These are phyloP conservation scores for Neurospora sp. DNA, from an alignment of 495 filamentous ascomycete genomes.

Conservation along the genomic window DNA sequence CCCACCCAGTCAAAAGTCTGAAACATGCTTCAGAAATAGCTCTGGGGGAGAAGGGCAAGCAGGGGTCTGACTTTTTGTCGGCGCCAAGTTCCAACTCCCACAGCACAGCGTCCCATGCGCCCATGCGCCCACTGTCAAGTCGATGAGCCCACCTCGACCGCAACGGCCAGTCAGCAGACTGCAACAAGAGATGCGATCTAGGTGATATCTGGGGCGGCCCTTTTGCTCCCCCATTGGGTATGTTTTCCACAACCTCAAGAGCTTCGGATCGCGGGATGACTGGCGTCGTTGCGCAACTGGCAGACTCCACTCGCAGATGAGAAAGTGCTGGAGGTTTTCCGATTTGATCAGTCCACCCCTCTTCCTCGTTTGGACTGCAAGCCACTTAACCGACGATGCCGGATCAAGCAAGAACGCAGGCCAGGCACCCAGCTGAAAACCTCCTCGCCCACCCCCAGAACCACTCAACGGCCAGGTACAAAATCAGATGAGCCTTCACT, in stretches of 20 bases:
- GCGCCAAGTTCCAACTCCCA: not conserved
- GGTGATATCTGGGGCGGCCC: not conserved
- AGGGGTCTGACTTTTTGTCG: conserved; percentile 4
- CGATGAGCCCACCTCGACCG: not conserved
- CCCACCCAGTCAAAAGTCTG: conserved; percentile 18
- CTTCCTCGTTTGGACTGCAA: not conserved
- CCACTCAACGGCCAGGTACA: not conserved
- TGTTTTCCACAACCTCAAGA: not conserved
- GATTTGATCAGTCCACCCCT: not conserved
- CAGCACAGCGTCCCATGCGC: not conserved
- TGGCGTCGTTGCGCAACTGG: conserved; percentile 1
- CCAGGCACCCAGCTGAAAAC: not conserved
- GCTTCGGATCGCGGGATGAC: not conserved
- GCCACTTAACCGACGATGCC: not conserved
- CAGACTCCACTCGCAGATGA: conserved; percentile 1
- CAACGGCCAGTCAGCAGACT: not conserved
- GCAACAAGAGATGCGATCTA: not conserved
- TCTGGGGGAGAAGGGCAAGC: conserved; percentile 2
- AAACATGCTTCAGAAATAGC: conserved; percentile 28
- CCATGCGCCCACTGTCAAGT: not conserved
- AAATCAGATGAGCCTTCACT: not conserved
- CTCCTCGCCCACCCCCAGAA: not conserved
- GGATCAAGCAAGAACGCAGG: not conserved
- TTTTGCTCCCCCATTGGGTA: not conserved
- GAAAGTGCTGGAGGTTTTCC: not conserved